Base-by-base conservation (phyloP, 148 eudicot genomes). In the Rheum nobile region DNA sequence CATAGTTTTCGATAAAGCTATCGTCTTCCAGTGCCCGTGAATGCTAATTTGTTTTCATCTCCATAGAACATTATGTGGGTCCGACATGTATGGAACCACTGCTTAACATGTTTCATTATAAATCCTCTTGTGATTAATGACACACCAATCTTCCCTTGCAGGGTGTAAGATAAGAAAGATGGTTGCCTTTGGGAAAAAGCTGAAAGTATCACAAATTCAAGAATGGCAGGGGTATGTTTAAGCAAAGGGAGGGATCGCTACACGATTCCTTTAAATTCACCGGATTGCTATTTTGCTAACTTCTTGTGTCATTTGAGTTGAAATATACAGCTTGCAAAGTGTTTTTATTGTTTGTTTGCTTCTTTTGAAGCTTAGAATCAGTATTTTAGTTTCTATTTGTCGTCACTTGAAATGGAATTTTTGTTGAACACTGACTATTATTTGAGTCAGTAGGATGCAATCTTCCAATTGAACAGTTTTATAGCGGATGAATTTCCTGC, bases 131-230 rank as follows among this genome's bases (percentile, higher is more conserved):
- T 50, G 24, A n/a, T 57, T 57, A 57, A 2, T 57, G 65, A 21
- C 34, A 21, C 34, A 57, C 65, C 21, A 26, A 4, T 35, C 39
- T 32, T 22, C 43, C 24, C 42, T 32, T 67, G 71, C 43, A 67
- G 70, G 43, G 39, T 67, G 26, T 67, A 67, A 17, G 1, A 7
- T 67, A 32, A 38, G 26, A 61, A 77, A 82, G 70, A 86, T 86
- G 88, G 88, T 86, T 69, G 84, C 80, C 59, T 86, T 86, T 76
- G 88, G 88, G 48, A 86, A 86, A 73, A 86, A 82, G 83, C 77
- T 86, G 22, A 76, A 71, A 79, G 86, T 79, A 71, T 73, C 77
- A 19, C 86, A 81, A 80, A 76, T 86, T 73, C 50, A 79, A 77
- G 88, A 86, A 83, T 86, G 88, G 88, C 82, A 81, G 37, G 80